Evolutionary conservation across 140 eudicot species (phyloP), one percentile per base, ranked within the genome.

Genomic region (Ambrosia hybrid): DNA sequence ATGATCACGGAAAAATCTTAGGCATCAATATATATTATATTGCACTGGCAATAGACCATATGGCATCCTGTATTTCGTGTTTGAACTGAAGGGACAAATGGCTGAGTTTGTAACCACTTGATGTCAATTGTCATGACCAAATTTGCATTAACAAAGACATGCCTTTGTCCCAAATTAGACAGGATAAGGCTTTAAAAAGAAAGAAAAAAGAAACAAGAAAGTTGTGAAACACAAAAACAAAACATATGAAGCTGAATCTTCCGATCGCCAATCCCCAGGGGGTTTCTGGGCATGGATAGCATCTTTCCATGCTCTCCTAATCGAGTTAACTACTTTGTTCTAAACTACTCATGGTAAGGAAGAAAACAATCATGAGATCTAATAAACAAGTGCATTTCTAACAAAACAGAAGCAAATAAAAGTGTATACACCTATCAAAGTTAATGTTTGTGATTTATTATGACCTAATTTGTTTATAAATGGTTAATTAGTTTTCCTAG

Each of bases 81-180:
- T 67, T 30, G 48, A 41, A 30, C 68, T 56, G 48, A 63, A 51
- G 71, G 55, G 21, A 41, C 73, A 75, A 45, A 56, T 56, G 68
- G 41, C 57, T 57, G 51, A 5, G 51, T 14, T 30, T 41, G 67
- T 41, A 75, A 75, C 16, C 49, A 53, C 34, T n/a, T 65, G 16
- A 75, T n/a, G n/a, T n/a, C n/a, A n/a, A n/a, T n/a, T 53, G 39
- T 45, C 68, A 21, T 21, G 30, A 21, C 30, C 15, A 68, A 58
- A 55, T 53, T 52, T 38, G 5, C n/a, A 53, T 36, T n/a, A 43
- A 55, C 65, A 70, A 37, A 53, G 26, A 51, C 62, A 68, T 8
- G 12, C 8, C 60, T 68, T 30, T 68, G 46, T 68, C 33, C 14
- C 62, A n/a, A 30, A 17, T 39, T 51, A 51, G 14, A 68, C 9